Base-by-base conservation (phyloP, 1,284 basidiomycete species). In the Agaricales sp. region DNA sequence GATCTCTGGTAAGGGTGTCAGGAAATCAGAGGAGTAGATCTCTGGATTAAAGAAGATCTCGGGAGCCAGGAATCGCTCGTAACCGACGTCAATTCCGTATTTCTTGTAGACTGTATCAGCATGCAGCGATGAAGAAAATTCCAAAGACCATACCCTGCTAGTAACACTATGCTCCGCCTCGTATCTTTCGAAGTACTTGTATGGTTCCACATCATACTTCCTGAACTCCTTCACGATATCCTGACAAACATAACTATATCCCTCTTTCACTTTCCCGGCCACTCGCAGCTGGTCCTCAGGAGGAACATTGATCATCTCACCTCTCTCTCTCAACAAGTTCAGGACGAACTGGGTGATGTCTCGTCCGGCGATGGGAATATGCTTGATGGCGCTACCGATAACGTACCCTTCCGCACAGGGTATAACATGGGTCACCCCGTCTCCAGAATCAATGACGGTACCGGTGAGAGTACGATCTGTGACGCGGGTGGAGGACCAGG, bases 21-120 rank as follows among this genome's bases (percentile, higher is more conserved):
- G 69, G 77, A 98, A 99, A 67, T 99, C 96, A 44, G 92, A 96
- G 0, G 91, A 95, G 65, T 89, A 92, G 59, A 99, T 97, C 65
- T 99, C 96, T 11, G 96, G 96, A 69, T 99, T 99, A 79, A 99
- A 99, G 74, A 99, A 98, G 63, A 99, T 96, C 65, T 99, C 96
- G 3, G 96, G 93, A 0, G 95, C 95, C 37, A 99, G 82, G 80
- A 99, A 99, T 30, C 96, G 91, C 67, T 99, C 96, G 68, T 98
- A 99, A 18, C 96, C 96, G 52, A 99, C 82, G 61, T 99, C 95
- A 45, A 99, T 74, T 47, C 74, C 64, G 67, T 95, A 96, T 82
- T 89, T 86, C 86, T 93, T 63, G 22, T 24, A 23, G 22, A 45
- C 39, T 14, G 37, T 52, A 45, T 43, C 3, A 23, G 4, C 3